Base-by-base conservation (phyloP, 1,139 yeast species). In the Pichia sp. region DNA sequence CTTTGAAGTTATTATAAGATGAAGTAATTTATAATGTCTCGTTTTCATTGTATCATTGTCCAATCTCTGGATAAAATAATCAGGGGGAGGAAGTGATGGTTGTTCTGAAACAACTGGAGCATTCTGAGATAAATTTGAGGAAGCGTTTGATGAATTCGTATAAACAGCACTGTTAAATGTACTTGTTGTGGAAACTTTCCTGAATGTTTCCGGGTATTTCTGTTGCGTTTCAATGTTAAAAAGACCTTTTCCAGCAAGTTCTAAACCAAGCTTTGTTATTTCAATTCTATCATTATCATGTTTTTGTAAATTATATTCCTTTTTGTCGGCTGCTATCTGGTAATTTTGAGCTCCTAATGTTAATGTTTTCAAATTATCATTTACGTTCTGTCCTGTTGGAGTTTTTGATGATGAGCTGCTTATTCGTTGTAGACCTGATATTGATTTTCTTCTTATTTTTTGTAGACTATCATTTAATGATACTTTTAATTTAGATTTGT, bases 21-120 rank as follows among this genome's bases (percentile, higher is more conserved):
- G 71, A 70, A 76, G 61, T 45, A 68, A 62, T 46, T 66, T 69
- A 48, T 73, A 66, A 47, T 73, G 72, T 34, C 62, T 65, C 1
- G 72, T 60, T 20, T 70, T 60, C 46, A 75, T 70, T 37, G 67
- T 49, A 44, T 68, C 66, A 16, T 67, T 58, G 39, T 70, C 56
- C 37, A 76, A 61, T 46, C 62, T 59, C 38, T 68, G 64, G 12
- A 76, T 64, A 58, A 70, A 74, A 54, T 65, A 70, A 45, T 69
- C 73, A 0, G 80, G 79, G 6, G 66, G 36, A 55, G 59, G 47
- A 62, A 16, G 5, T 27, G 26, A n/a, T 8, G 26, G 10, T 11
- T 11, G 30, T 25, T 16, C 22, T 9, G 32, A 9, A 20, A 10
- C 11, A 29, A 16, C 30, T 26, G 16, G 16, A 16, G 16, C 16